Conservation (phyloP, 75 land plant genomes). For the Isoetes taiwanensis region DNA sequence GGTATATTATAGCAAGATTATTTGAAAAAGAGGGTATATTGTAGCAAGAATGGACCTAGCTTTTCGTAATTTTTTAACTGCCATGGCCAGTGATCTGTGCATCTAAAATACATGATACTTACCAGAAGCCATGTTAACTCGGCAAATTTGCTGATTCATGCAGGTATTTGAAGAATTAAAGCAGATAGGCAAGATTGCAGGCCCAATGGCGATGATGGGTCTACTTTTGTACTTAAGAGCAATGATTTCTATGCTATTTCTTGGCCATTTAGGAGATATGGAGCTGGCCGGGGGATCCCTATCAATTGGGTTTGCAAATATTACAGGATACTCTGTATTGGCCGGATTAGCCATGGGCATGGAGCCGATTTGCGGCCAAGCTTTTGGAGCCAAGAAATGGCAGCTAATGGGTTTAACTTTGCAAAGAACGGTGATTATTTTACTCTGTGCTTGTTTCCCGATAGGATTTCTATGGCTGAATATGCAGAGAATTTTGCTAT, state of each 20-base stretch:
- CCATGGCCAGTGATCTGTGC: no score
- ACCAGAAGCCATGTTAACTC: no score
- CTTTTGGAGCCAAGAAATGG: slow-evolving; percentile 27
- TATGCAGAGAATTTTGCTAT: slow-evolving; percentile 16
- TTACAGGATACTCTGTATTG: slow-evolving; percentile 34
- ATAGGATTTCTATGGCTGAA: slow-evolving; percentile 29
- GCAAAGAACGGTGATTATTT: slow-evolving; percentile 25
- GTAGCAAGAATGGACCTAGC: no score
- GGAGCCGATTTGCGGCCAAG: slow-evolving; percentile 44
- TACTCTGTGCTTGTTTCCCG: slow-evolving; percentile 17
- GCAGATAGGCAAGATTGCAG: slow-evolving; percentile 27
- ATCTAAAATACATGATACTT: no score
- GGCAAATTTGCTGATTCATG: no score
- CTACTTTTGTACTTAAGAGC: slow-evolving; percentile 26
- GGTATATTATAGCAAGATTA: no score
- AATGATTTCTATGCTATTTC: slow-evolving; percentile 31
- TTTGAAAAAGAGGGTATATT: no score
- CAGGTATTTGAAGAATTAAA: slow-evolving; percentile 47
- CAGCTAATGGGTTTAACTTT: slow-evolving; percentile 23
- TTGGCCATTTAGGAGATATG: slow-evolving; percentile 27
- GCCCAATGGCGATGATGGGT: slow-evolving; percentile 39
- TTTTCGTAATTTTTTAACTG: no score
- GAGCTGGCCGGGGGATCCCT: slow-evolving; percentile 37
- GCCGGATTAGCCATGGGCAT: slow-evolving; percentile 39
- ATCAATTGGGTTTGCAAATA: slow-evolving; percentile 35